Evolutionary conservation across 2,329 filamentous ascomycete genomes (phyloP), one percentile per base, ranked within the genome.

Genomic region (Calonectria crousiana): DNA sequence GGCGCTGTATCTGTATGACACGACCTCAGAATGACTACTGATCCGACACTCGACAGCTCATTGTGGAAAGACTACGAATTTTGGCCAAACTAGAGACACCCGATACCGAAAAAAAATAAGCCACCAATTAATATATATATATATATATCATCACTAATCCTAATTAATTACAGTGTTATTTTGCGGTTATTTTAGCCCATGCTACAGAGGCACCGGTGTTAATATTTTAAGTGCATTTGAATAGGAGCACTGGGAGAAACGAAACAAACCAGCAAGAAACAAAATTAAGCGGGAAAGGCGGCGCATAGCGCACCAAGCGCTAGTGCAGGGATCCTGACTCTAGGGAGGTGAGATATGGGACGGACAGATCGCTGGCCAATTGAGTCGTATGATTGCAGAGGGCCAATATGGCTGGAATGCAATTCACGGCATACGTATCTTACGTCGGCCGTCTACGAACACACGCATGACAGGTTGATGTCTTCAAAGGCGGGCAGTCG

Each of bases 351-450:
- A 69, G 70, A 53, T 68, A 72, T 58, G 66, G 69, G 58, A 69
- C 34, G 56, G 49, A 69, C 41, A 49, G 38, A 65, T 62, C 34
- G 66, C 14, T 36, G 16, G 30, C 32, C 49, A 41, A 72, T 53
- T 30, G 67, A 32, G 49, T 73, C 52, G 67, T 44, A 75, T 60
- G 71, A 73, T 71, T 66, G 52, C 5, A 41, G 38, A 68, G 30
- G 44, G 60, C 67, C 51, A 44, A 58, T 65, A 68, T 32, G 53
- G 20, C 26, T 73, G 70, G 73, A 75, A 75, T 75, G 73, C 32
- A 41, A 36, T 75, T 52, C 73, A 69, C 62, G 70, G 62, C 44
- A 28, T 51, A 52, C n/a, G n/a, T n/a, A 71, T 56, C 41, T 64
- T 62, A 62, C 47, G 62, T 71, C 60, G 51, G 38, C 52, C 9